Evolutionary conservation across 1,284 basidiomycete species (phyloP), one percentile per base, ranked within the genome.

Genomic region (Microstroma glucosiphilum): DNA sequence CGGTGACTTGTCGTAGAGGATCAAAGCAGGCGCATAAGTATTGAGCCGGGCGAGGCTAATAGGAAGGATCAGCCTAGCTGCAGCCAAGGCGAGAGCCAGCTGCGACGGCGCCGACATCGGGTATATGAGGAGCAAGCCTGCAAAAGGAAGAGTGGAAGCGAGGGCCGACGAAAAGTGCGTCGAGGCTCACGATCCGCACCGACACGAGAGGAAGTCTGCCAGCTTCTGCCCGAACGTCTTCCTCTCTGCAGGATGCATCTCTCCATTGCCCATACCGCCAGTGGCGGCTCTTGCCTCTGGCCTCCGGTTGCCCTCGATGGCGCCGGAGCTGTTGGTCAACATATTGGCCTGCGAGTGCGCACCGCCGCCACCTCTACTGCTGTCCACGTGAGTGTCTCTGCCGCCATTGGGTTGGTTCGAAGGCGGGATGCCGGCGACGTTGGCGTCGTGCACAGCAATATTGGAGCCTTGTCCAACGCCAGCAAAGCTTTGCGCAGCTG

Each of bases 171-270:
- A 37, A 37, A 26, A 23, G 51, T 6, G 51, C 51, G 19, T 25
- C 21, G 21, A 25, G 21, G 51, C 15, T 25, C 26, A 54, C 51
- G 51, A 19, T 26, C 51, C 73, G 59, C 80, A 81, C 42, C 80
- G 69, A 62, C 80, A 81, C 1, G 79, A 80, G 49, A 81, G 62
- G 42, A 80, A 65, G 43, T 73, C 71, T 19, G 78, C 68, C 40
- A 80, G 62, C 66, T 78, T 79, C 66, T 76, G 72, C 6, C 80
- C 79, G 58, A 75, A 73, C 42, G 67, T 67, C 60, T 70, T 67
- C 40, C 73, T 62, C 55, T 72, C 72, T 11, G 68, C 69, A 0
- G 69, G 70, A 60, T 72, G 67, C 25, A 25, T 56, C n/a, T 69
- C 70, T 21, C 60, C 79, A 66, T 68, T 80, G 67, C 62, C 75